A percentile compares a stretch with the other conserved stretches of the same genome.
Conservation (phyloP, 306 rosid species). For the Cicer pinnatifidum region DNA sequence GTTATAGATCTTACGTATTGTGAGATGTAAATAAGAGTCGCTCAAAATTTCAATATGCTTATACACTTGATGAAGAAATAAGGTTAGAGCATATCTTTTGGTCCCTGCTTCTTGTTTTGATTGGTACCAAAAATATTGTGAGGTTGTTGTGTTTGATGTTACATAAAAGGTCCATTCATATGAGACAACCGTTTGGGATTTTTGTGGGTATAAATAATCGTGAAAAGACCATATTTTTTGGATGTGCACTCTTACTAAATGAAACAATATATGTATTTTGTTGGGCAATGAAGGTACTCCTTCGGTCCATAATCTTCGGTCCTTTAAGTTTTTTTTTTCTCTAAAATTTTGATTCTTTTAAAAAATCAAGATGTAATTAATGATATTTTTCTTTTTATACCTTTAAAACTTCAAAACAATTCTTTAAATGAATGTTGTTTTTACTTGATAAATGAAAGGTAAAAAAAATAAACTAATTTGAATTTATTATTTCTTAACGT, state of each 20-base stretch:
- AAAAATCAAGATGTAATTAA: too few relatives aligned
- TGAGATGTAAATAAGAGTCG: not conserved
- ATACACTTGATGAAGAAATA: conserved; percentile 8
- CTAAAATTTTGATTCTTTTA: too few relatives aligned
- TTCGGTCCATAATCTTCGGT: too few relatives aligned
- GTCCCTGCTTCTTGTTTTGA: conserved; percentile 1
- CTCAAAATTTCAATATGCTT: conserved; percentile 5
- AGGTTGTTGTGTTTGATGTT: not conserved
- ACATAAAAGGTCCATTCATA: not conserved
- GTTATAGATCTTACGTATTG: not conserved
- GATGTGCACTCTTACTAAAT: not conserved
- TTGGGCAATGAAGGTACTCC: not conserved
- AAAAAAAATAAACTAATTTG: too few relatives aligned
- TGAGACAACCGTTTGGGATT: not conserved
- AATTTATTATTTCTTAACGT: too few relatives aligned
- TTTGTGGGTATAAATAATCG: not conserved
- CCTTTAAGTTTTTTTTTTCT: too few relatives aligned
- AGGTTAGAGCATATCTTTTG: conserved; percentile 19
- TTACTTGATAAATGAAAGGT: too few relatives aligned
- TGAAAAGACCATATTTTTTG: not conserved
- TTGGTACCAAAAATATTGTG: not conserved
- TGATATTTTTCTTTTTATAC: too few relatives aligned
- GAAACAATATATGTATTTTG: not conserved
- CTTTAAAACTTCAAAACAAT: too few relatives aligned
- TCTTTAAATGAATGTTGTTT: too few relatives aligned